Evolutionary conservation across 169 alveolate genomes (phyloP).

Genomic region (Babesia ovis): DNA sequence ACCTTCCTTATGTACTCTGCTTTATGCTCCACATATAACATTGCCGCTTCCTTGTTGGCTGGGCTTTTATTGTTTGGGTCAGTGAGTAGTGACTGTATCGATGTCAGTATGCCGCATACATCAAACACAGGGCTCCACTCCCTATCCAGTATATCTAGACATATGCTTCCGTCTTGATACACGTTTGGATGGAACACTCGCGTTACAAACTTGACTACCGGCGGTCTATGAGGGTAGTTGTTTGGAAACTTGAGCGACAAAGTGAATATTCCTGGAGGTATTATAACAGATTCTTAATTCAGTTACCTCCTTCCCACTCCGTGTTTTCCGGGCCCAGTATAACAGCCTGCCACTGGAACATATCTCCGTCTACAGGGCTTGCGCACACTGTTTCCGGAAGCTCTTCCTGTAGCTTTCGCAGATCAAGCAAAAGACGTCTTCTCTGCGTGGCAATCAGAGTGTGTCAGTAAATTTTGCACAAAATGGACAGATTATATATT

Average conservation of each 20-base stretch:
- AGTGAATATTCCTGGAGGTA: slow-evolving; percentile 76
- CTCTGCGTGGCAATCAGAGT: slow-evolving; percentile 35
- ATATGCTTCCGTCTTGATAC: slow-evolving; percentile 92
- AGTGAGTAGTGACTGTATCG: slow-evolving; percentile 93
- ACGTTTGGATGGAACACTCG: slow-evolving; percentile 91
- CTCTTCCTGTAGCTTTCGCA: slow-evolving; percentile 90
- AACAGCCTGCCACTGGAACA: slow-evolving; percentile 96
- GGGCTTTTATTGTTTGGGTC: slow-evolving; percentile 98
- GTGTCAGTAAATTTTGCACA: neutral
- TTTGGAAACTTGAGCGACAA: slow-evolving; percentile 86
- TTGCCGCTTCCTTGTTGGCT: slow-evolving; percentile 97
- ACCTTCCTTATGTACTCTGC: slow-evolving; percentile 90
- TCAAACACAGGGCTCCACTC: slow-evolving; percentile 98
- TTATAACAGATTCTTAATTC: neutral
- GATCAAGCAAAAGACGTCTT: slow-evolving; percentile 89
- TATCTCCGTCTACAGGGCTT: slow-evolving; percentile 92
- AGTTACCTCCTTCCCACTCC: slow-evolving; percentile 96
- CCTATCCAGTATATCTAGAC: slow-evolving; percentile 91
- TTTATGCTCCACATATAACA: slow-evolving; percentile 88
- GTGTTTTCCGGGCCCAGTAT: slow-evolving; percentile 97
- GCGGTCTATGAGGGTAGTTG: slow-evolving; percentile 91
- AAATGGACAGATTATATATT: neutral
- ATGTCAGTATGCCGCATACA: slow-evolving; percentile 93
- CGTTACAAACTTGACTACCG: slow-evolving; percentile 84
- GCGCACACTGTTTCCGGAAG: slow-evolving; percentile 92